Evolutionary conservation across 768 basidiomycete species (phyloP).

Genomic region (Boletellus emodensis): DNA sequence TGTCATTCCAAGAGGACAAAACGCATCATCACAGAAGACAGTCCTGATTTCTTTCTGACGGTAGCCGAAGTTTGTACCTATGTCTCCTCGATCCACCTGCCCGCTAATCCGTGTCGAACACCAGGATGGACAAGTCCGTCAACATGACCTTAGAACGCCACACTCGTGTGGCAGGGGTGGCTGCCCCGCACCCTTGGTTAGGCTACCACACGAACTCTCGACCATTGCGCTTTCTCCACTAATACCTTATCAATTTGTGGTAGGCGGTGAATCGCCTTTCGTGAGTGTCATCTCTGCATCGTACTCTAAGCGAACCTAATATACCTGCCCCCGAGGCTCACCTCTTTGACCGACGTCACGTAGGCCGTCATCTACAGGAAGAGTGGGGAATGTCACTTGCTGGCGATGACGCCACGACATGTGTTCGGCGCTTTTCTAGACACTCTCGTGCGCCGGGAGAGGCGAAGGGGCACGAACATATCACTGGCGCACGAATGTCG

Average conservation of each 20-base stretch:
- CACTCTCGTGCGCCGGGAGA: slow-evolving; percentile 33
- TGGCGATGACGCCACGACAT: slow-evolving; percentile 57
- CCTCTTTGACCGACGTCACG: slow-evolving; percentile 78
- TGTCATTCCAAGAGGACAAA: slow-evolving; percentile 78
- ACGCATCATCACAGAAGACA: slow-evolving; percentile 74
- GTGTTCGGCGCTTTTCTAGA: slow-evolving; percentile 78
- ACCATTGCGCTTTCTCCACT: slow-evolving; percentile 73
- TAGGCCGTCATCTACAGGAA: slow-evolving; percentile 53
- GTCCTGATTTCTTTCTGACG: slow-evolving; percentile 70
- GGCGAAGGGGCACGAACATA: slow-evolving; percentile 48
- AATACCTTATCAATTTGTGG: slow-evolving; percentile 80
- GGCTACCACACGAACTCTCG: slow-evolving; percentile 61
- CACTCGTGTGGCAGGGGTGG: slow-evolving; percentile 53
- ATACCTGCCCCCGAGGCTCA: slow-evolving; percentile 11
- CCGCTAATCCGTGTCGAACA: slow-evolving; percentile 18
- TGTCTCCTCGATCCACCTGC: not conserved
- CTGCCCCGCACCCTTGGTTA: slow-evolving; percentile 73
- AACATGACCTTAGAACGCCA: slow-evolving; percentile 75
- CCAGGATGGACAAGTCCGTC: slow-evolving; percentile 83
- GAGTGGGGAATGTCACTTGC: slow-evolving; percentile 66
- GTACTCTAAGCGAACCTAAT: not conserved
- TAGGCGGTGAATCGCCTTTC: slow-evolving; percentile 75
- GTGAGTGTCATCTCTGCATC: slow-evolving; percentile 40
- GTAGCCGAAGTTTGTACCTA: slow-evolving; percentile 62
- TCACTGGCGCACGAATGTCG: slow-evolving; percentile 75